phyloP scores from a whole-genome alignment of 768 basidiomycete genomes.

The Mycena crocata region DNA sequence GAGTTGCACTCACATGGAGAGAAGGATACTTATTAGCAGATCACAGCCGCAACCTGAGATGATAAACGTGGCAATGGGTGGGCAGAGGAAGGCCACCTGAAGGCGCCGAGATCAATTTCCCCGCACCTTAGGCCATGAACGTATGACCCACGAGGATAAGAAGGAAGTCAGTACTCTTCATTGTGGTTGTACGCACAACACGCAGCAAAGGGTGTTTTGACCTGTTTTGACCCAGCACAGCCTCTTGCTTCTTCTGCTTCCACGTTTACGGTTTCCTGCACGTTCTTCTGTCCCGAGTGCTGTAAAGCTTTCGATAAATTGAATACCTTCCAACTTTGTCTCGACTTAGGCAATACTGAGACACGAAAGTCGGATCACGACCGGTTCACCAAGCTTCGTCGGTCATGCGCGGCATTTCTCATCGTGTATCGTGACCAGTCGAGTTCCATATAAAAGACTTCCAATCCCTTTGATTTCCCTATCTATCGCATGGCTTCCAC shows the following conservation, averaged over 20 bases:
- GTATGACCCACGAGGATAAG: conserved; percentile 61
- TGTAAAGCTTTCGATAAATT: too few species aligned
- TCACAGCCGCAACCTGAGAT: conserved; percentile 72
- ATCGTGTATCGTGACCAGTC: conserved; percentile 7
- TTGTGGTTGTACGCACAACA: not conserved
- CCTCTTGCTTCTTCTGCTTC: not conserved
- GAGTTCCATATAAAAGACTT: not conserved
- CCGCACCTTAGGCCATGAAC: too few species aligned
- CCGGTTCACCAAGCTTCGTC: too few species aligned
- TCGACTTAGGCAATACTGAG: too few species aligned
- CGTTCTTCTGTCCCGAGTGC: too few species aligned
- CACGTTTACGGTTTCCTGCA: not conserved
- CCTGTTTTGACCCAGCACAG: not conserved
- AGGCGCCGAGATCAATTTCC: not conserved
- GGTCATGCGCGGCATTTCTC: too few species aligned
- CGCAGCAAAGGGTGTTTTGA: not conserved
- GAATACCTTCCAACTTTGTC: too few species aligned
- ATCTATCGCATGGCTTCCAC: not conserved
- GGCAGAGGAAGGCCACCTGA: conserved; percentile 66
- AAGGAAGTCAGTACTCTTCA: conserved; percentile 60
- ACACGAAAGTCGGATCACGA: too few species aligned
- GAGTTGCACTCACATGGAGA: conserved; percentile 58
- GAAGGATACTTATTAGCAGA: conserved; percentile 65
- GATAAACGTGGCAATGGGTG: conserved; percentile 66
- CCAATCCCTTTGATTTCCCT: not conserved